Conservation (phyloP, 2,329 filamentous ascomycete genomes). For the Botrytis tulipae region DNA sequence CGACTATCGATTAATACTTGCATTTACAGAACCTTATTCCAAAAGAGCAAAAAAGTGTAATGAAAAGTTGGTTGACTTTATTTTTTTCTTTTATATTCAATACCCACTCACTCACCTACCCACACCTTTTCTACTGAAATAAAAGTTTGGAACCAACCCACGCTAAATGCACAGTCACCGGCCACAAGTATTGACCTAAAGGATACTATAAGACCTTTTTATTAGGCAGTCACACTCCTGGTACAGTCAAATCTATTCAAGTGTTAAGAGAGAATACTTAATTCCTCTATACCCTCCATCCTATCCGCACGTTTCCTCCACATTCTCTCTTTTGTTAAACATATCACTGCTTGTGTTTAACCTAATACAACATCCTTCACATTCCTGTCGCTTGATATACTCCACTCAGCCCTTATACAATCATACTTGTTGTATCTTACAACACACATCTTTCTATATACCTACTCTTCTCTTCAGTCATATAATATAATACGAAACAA, state of each 20-base stretch:
- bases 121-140: constrained; percentile 8
- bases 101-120: neutral
- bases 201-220: constrained; percentile 3
- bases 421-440: neutral
- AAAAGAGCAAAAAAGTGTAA: neutral
- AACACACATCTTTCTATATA: neutral
- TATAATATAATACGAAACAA: neutral
- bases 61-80: neutral
- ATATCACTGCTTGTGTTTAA: constrained; percentile 4
- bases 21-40: neutral
- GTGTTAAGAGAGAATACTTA: constrained; percentile 20
- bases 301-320: neutral
- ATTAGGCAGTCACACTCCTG: constrained; percentile 19
- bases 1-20: neutral
- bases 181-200: constrained; percentile 14
- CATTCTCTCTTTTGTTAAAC: constrained; percentile 16
- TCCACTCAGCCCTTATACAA: neutral
- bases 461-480: neutral
- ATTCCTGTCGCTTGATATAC: constrained; percentile 14
- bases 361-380: constrained; percentile 4
- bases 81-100: neutral
- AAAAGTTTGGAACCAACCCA: neutral
- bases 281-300: constrained; percentile 16
- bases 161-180: constrained; percentile 12
- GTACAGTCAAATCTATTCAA: constrained; percentile 10